Evolutionary conservation across 2,329 filamentous ascomycete species (phyloP).

Genomic region (Arthrobotrys conoides): DNA sequence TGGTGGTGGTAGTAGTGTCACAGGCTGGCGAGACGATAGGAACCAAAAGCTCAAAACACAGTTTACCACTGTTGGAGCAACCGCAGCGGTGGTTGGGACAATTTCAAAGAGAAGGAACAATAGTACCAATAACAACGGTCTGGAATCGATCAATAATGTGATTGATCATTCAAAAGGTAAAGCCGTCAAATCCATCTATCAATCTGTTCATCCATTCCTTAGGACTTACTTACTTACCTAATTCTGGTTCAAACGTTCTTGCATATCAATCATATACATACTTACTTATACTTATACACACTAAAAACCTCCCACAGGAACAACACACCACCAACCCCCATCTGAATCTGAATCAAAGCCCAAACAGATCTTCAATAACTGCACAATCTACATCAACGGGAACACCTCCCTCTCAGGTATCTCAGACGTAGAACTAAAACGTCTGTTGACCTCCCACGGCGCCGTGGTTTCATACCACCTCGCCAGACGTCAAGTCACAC

Average conservation of each 20-base stretch:
- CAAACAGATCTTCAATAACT: conserved; percentile 75
- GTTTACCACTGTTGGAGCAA: conserved; percentile 29
- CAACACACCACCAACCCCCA: conserved; percentile 46
- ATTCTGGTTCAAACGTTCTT: too few species aligned
- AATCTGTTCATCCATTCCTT: not conserved
- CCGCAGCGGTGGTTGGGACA: conserved; percentile 27
- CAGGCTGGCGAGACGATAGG: conserved; percentile 49
- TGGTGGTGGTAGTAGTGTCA: conserved; percentile 36
- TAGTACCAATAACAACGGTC: conserved; percentile 3
- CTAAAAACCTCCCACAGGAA: conserved; percentile 30
- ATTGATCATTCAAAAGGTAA: not conserved
- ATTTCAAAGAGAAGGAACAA: conserved; percentile 20
- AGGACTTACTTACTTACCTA: too few species aligned
- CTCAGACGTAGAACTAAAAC: conserved; percentile 88
- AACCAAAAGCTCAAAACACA: conserved; percentile 53
- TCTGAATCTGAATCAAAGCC: too few species aligned
- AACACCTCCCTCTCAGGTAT: conserved; percentile 81
- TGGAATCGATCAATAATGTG: conserved; percentile 12
- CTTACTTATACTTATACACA: too few species aligned
- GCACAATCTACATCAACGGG: conserved; percentile 88
- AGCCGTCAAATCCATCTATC: too few species aligned
- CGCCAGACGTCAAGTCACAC: conserved; percentile 81
- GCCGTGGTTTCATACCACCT: conserved; percentile 79
- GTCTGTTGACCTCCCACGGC: conserved; percentile 80
- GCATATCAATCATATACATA: not conserved